Evolutionary conservation across 2,329 filamentous ascomycete species (phyloP), one percentile per base, ranked within the genome.

Genomic region (Trichoderma aggressivum): DNA sequence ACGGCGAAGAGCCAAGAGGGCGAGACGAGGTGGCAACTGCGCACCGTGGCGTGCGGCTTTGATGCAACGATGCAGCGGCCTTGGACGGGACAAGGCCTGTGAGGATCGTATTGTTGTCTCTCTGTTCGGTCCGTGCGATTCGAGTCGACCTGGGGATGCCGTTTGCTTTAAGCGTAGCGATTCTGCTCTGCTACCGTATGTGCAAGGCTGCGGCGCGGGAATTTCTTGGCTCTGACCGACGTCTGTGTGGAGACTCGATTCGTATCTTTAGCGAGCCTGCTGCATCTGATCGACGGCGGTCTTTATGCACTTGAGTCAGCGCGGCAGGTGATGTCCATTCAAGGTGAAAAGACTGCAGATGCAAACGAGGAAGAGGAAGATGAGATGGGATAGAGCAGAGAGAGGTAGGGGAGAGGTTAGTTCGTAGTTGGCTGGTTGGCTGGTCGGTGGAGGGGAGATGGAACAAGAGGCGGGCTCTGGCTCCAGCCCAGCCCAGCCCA

Each of bases 201-300:
- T 11, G 18, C 53, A 67, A 67, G 55, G 64, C 55, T 59, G 39
- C 63, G 5, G 30, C 64, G 53, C 64, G 64, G 64, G 64, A 68
- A 61, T 60, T 69, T 65, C 47, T 43, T 34, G 55, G 55, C 55
- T 39, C 55, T 59, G 36, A 24, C 26, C 36, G 39, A 60, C 55
- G 53, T 60, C 36, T 24, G 16, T 62, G 67, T 70, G 67, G 59
- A 56, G 67, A 39, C 58, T 30, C 34, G 59, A 70, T 55, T 70
- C 59, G 67, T 56, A 39, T 62, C 58, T 56, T 69, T 60, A 70
- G 67, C 67, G 67, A 70, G 67, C 59, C 59, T 63, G 67, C 34
- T 56, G 67, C 50, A 56, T 63, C 55, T 63, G 67, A 70, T 70
- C 67, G 67, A 39, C 67, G 32, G 16, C 11, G 47, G 59, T 34